Evolutionary conservation across 208 protist genomes (phyloP).

Genomic region (Acanthamoeba castellanii): DNA sequence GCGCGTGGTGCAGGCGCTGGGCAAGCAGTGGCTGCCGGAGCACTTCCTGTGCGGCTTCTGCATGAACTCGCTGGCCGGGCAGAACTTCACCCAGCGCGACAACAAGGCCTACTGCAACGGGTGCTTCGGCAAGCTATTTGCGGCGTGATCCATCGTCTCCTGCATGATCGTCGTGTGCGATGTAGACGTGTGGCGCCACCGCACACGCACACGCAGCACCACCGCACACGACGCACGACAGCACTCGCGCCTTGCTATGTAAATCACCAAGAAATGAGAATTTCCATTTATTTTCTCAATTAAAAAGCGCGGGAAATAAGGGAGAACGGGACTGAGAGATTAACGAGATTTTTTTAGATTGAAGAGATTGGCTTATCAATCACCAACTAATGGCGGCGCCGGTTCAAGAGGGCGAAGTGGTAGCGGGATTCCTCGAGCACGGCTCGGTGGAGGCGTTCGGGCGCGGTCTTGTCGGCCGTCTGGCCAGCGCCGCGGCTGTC

Average conservation of each 20-base stretch:
- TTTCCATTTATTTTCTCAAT: no score
- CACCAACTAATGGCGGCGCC: background rate
- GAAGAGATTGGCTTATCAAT: no score
- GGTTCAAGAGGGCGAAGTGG: background rate
- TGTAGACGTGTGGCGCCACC: no score
- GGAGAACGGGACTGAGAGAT: background rate
- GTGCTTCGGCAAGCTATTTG: conserved; percentile 58
- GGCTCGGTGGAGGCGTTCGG: conserved; percentile 23
- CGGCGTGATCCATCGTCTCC: background rate
- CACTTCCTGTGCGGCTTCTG: conserved; percentile 81
- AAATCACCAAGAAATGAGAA: background rate
- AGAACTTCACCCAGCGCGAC: conserved; percentile 80
- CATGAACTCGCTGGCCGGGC: conserved; percentile 44
- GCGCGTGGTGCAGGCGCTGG: conserved; percentile 75
- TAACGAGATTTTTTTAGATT: no score
- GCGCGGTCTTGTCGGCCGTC: background rate
- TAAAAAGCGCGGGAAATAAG: conserved; percentile 17
- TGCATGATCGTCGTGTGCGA: no score
- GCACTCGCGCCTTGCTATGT: background rate
- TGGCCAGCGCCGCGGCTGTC: background rate
- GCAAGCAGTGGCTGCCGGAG: conserved; percentile 78
- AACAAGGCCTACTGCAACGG: conserved; percentile 78
- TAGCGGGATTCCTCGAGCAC: conserved; percentile 2
- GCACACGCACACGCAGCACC: no score
- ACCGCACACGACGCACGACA: no score